These are phyloP conservation scores for Colletotrichum sp. DNA, from an alignment of 2,329 filamentous ascomycete genomes.

Conservation along the genomic window DNA sequence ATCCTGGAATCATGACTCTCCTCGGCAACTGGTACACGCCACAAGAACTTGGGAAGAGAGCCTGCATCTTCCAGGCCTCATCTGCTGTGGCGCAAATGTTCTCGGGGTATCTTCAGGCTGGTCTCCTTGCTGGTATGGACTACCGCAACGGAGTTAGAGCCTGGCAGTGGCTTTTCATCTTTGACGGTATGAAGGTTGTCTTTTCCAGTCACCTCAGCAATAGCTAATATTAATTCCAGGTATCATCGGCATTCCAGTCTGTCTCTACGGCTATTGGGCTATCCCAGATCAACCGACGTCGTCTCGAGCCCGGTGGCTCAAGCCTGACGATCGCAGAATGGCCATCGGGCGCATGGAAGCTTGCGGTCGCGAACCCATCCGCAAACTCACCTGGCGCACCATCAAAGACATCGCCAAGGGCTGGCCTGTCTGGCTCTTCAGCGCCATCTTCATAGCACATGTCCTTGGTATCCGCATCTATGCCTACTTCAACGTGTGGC, in stretches of 20 bases:
- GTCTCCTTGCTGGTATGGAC: conserved; percentile 43
- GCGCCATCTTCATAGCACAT: conserved; percentile 35
- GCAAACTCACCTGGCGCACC: conserved; percentile 31
- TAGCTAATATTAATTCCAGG: background rate
- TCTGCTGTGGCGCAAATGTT: conserved; percentile 44
- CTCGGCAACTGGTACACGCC: conserved; percentile 51
- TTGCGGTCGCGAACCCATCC: conserved; percentile 32
- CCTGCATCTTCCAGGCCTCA: conserved; percentile 44
- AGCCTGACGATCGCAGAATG: conserved; percentile 26
- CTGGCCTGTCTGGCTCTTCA: conserved; percentile 37
- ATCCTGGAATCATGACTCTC: conserved; percentile 40
- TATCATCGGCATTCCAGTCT: conserved; percentile 35
- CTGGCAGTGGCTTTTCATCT: conserved; percentile 53
- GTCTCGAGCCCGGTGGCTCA: conserved; percentile 32
- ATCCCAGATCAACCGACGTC: conserved; percentile 36
- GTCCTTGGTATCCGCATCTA: conserved; percentile 40
- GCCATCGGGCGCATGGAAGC: conserved; percentile 34
- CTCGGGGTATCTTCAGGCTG: conserved; percentile 47
- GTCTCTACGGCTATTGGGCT: conserved; percentile 34
- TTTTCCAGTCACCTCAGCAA: background rate
- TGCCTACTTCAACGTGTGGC: conserved; percentile 38
- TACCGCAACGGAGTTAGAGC: conserved; percentile 39
- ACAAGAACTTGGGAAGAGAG: conserved; percentile 45
- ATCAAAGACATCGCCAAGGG: conserved; percentile 31
- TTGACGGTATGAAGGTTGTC: conserved; percentile 35